Evolutionary conservation across 2,329 filamentous ascomycete species (phyloP), one percentile per base, ranked within the genome.

Genomic region (Pseudogymnoascus sp.): DNA sequence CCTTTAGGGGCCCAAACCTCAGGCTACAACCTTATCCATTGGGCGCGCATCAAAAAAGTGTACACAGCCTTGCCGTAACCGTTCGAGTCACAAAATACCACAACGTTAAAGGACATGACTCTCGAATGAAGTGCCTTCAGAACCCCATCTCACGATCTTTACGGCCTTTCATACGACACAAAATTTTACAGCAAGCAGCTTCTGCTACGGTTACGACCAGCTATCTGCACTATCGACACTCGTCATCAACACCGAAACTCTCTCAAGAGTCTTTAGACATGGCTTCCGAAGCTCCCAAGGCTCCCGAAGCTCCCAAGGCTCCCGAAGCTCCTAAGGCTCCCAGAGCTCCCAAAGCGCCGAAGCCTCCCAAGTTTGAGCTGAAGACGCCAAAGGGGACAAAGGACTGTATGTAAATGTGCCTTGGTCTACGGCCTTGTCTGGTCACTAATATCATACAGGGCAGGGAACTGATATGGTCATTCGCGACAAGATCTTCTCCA

Each of bases 321-420:
- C 59, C 59, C 14, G 56, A 60, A 16, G 56, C 33, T 12, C 31
- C 31, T 33, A 38, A 25, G 11, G 38, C 33, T 14, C 59, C 59
- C 14, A 60, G 59, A 25, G 59, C 35, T 35, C 59, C 33, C 14
- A 60, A 60, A 14, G 69, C 75, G 61, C 73, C 76, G 38, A 79
- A 80, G 68, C 70, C 67, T 56, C 73, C 73, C 64, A 81, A 80
- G 67, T 87, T 89, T 76, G 85, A 86, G 76, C 82, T 95, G 74
- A 96, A 96, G 81, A 90, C 88, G 72, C 90, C 91, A 66, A 96
- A 96, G 82, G 91, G 92, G 69, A 96, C 91, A 68, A 90, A 91
- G 74, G 92, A 96, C 75, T 96, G 86, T 86, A 74, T 62, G 75
- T 66, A 56, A 63, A 23, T 11, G n/a, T 59, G 60, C 50, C 35